phyloP scores from a whole-genome alignment of 768 basidiomycete species.

The Tulasnella sp. region DNA sequence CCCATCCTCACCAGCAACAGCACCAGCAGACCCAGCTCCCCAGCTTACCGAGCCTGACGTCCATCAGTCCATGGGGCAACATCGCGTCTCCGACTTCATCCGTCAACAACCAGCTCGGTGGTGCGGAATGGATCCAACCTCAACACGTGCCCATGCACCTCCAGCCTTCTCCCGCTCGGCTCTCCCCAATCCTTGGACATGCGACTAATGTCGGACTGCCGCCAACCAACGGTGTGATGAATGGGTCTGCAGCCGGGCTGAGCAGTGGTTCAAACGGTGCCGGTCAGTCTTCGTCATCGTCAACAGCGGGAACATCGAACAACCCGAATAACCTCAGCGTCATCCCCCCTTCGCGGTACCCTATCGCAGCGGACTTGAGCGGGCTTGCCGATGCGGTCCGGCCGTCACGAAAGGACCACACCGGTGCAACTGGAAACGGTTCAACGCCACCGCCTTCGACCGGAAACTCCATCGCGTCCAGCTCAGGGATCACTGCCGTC shows the following conservation, averaged over 20 bases:
- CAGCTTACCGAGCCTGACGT: slow-evolving; percentile 8
- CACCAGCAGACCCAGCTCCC: background rate
- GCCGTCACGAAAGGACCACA: slow-evolving; percentile 2
- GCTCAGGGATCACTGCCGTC: background rate
- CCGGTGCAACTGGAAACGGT: slow-evolving; percentile 6
- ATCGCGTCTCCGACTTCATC: too few relatives aligned
- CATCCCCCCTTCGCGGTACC: slow-evolving; percentile 56
- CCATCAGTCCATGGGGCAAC: too few relatives aligned
- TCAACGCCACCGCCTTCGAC: slow-evolving; percentile 7
- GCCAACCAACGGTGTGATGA: slow-evolving; percentile 4
- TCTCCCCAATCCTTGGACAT: slow-evolving; percentile 14
- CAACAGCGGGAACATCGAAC: background rate
- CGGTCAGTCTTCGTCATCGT: background rate
- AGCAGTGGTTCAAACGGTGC: background rate
- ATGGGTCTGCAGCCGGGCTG: slow-evolving; percentile 1
- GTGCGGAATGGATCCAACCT: slow-evolving; percentile 12
- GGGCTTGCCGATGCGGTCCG: slow-evolving; percentile 7
- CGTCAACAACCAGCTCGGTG: too few relatives aligned
- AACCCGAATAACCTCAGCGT: slow-evolving; percentile 20
- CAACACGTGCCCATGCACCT: slow-evolving; percentile 15
- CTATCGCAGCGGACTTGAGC: slow-evolving; percentile 47
- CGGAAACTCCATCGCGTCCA: background rate
- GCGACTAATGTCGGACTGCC: slow-evolving; percentile 4
- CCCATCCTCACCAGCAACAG: background rate
- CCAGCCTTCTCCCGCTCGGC: slow-evolving; percentile 15